phyloP scores from a whole-genome alignment of 176 grass and related monocot genomes.

The Cenchrus americanus region DNA sequence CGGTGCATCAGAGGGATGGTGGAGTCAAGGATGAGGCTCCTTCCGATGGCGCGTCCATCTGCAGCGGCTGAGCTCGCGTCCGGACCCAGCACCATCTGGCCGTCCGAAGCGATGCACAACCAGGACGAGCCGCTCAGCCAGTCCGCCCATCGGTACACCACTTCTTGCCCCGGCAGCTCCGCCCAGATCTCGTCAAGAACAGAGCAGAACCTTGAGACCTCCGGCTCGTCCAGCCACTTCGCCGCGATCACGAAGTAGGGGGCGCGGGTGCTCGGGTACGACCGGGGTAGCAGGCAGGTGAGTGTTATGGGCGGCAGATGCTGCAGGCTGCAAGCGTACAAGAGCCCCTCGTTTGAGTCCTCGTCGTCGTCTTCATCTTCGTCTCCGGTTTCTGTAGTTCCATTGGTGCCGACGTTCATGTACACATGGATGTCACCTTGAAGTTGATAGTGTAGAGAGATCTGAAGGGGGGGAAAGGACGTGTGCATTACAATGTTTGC shows the following conservation, averaged over 20 bases:
- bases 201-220: slow-evolving; percentile 50
- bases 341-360: slow-evolving; percentile 23
- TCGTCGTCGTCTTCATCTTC: not conserved
- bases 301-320: slow-evolving; percentile 55
- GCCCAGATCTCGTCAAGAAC: slow-evolving; percentile 57
- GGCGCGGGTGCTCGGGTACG: slow-evolving; percentile 54
- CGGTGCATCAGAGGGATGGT: slow-evolving; percentile 44
- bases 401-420: slow-evolving; percentile 36
- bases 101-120: slow-evolving; percentile 41
- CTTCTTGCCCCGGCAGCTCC: slow-evolving; percentile 52
- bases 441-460: slow-evolving; percentile 49
- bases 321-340: slow-evolving; percentile 52
- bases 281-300: slow-evolving; percentile 51
- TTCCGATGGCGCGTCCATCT: slow-evolving; percentile 44
- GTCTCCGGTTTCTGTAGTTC: not conserved
- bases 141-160: slow-evolving; percentile 60
- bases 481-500: not conserved
- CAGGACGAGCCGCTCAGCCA: slow-evolving; percentile 42
- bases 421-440: slow-evolving; percentile 46
- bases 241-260: slow-evolving; percentile 53
- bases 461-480: slow-evolving; percentile 18
- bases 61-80: not conserved
- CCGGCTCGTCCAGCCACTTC: slow-evolving; percentile 45
- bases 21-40: slow-evolving; percentile 26
- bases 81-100: slow-evolving; percentile 28